Evolutionary conservation across 331 rosid species (phyloP), one percentile per base, ranked within the genome.

Genomic region (Cydonia oblonga): DNA sequence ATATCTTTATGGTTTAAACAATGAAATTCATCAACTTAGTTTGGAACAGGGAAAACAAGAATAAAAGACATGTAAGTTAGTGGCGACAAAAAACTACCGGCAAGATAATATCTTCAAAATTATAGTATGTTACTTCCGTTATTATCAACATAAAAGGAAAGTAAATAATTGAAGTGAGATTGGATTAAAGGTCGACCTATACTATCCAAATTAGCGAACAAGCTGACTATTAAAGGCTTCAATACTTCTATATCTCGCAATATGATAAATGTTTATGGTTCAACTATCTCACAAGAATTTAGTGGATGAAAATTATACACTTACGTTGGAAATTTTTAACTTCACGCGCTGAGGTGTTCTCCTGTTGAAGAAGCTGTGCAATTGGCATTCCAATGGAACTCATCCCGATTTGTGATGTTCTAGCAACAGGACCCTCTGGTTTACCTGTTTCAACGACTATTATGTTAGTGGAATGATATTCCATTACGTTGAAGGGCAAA

Each of bases 331-430:
- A 87, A 75, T 49, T 26, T 58, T 78, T 79, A 59, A 90, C 76
- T 70, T 89, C 88, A 61, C 81, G 84, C 58, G 82, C 77, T 72
- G 89, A 72, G 77, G 83, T 23, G 62, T 76, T 68, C 30, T 81
- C 73, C 4, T 71, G 89, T 57, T 80, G 65, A 46, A 87, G 81
- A 76, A 93, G 89, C 64, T 89, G 87, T 24, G 66, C 73, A 56
- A 90, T 71, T 75, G 98, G 86, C 70, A 85, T 76, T 75, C 87
- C 89, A 20, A 85, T 76, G 71, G 93, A 88, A 73, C 97, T 93
- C 96, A 90, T 83, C 72, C 97, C 97, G 35, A 88, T 72, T 63
- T 86, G 82, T 67, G 85, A 75, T 49, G 16, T 77, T 64, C 86
- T 83, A 67, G 80, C 78, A 69, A 83, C 95, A 70, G 46, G 54